A percentile compares a stretch with the other conserved stretches of the same genome.
Conservation (phyloP, 441 rosid species). For the Jatropha multifida region DNA sequence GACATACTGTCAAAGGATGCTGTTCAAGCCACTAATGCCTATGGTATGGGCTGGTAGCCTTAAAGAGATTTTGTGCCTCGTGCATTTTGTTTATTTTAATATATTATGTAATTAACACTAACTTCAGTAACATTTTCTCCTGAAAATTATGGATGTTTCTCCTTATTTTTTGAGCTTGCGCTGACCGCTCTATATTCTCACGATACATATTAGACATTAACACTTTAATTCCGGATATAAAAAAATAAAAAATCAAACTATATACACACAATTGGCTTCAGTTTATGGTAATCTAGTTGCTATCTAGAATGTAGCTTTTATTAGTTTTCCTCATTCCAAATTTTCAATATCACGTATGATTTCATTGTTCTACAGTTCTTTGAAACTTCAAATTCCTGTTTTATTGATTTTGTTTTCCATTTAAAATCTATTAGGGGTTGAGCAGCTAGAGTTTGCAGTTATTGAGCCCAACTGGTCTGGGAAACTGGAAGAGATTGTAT, state of each 20-base stretch:
- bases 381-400: slow-evolving; percentile 21
- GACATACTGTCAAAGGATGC: slow-evolving; percentile 49
- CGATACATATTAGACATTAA: neutral
- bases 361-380: slow-evolving; percentile 3
- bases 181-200: neutral
- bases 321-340: neutral
- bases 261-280: too few relatives aligned
- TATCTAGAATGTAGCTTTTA: neutral
- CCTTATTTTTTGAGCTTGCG: neutral
- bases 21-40: slow-evolving; percentile 37
- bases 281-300: slow-evolving; percentile 2
- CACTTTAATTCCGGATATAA: neutral
- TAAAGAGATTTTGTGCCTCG: neutral
- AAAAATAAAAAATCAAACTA: too few relatives aligned
- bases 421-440: slow-evolving; percentile 47
- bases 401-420: slow-evolving; percentile 26
- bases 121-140: neutral
- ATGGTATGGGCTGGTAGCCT: slow-evolving; percentile 44
- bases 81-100: slow-evolving; percentile 4
- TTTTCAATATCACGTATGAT: slow-evolving; percentile 3
- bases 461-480: slow-evolving; percentile 67
- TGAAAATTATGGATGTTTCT: slow-evolving; percentile 5
- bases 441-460: slow-evolving; percentile 73
- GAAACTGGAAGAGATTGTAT: slow-evolving; percentile 57
- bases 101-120: neutral